Percentiles rank a stretch among this genome's conserved stretches.
Conservation (phyloP, 1,284 basidiomycete genomes). For the Ustilago xerochloae region DNA sequence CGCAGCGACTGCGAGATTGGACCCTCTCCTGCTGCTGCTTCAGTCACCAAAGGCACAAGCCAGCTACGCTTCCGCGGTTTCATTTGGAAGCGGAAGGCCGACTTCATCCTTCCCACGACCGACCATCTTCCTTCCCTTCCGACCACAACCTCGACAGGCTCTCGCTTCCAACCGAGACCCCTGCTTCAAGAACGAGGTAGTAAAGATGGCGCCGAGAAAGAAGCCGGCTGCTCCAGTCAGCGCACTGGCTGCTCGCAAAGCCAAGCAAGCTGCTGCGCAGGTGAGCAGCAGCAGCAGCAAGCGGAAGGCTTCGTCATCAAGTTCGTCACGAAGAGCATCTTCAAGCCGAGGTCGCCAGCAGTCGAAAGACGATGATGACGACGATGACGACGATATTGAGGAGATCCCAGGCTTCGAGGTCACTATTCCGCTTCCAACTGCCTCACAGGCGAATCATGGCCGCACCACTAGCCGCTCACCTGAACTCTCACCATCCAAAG, state of each 20-base stretch:
- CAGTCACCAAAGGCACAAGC: conserved; percentile 6
- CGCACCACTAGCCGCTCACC: background rate
- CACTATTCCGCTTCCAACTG: conserved; percentile 6
- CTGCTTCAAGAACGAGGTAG: background rate
- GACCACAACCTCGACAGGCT: background rate
- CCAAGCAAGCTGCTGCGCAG: conserved; percentile 4
- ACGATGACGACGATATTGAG: background rate
- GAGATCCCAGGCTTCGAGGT: conserved; percentile 7
- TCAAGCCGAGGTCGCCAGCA: background rate
- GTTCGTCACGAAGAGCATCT: background rate
- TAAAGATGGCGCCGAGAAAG: conserved; percentile 21
- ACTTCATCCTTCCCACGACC: background rate
- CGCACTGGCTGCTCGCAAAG: conserved; percentile 43
- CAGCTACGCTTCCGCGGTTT: background rate
- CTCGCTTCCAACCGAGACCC: background rate
- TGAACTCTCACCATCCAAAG: conserved; percentile 2
- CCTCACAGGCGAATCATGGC: conserved; percentile 5
- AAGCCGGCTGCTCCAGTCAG: conserved; percentile 22
- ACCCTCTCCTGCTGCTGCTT: background rate
- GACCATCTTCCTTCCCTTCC: background rate
- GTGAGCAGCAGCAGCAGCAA: background rate
- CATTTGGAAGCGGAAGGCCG: background rate
- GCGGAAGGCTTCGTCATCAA: conserved; percentile 3
- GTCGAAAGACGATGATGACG: background rate
- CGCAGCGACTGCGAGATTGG: background rate